phyloP scores from a whole-genome alignment of 2,329 filamentous ascomycete genomes.

The Trematosphaeria pertusa region DNA sequence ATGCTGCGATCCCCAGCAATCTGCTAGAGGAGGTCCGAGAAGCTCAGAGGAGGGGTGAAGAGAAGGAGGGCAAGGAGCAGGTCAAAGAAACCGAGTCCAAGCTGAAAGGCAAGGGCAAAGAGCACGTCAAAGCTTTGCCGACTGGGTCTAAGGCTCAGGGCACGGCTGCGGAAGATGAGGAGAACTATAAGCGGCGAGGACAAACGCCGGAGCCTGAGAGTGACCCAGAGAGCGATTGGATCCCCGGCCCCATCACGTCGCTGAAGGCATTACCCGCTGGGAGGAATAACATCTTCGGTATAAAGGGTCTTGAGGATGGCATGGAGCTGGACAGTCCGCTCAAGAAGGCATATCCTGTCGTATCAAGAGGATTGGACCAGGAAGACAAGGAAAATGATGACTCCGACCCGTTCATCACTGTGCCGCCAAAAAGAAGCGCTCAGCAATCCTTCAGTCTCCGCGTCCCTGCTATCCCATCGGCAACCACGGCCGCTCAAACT shows the following conservation, averaged over 20 bases:
- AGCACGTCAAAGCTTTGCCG: conserved; percentile 25
- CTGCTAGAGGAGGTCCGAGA: conserved; percentile 56
- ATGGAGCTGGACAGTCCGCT: conserved; percentile 31
- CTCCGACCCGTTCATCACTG: conserved; percentile 33
- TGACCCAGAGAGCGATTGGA: conserved; percentile 46
- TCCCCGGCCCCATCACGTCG: conserved; percentile 36
- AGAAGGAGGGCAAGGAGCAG: conserved; percentile 41
- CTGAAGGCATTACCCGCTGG: conserved; percentile 20
- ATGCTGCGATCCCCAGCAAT: conserved; percentile 60
- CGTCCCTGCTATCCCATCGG: conserved; percentile 18
- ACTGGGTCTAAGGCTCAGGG: conserved; percentile 26
- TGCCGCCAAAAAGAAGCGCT: conserved; percentile 24
- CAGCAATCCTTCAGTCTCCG: conserved; percentile 29
- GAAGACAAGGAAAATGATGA: conserved; percentile 22
- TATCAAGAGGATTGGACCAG: conserved; percentile 2
- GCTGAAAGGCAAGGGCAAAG: conserved; percentile 33
- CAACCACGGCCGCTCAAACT: conserved; percentile 1
- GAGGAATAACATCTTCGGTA: conserved; percentile 40
- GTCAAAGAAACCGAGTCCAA: conserved; percentile 16
- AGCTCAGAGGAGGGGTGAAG: conserved; percentile 63
- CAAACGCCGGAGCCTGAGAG: conserved; percentile 33
- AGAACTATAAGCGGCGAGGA: conserved; percentile 33
- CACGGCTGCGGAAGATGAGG: conserved; percentile 37
- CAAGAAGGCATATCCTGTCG: conserved; percentile 20
- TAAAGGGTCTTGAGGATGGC: conserved; percentile 32